Evolutionary conservation across 2,329 filamentous ascomycete species (phyloP), one percentile per base, ranked within the genome.

Genomic region (Cladosporium austrohemisphaericum): DNA sequence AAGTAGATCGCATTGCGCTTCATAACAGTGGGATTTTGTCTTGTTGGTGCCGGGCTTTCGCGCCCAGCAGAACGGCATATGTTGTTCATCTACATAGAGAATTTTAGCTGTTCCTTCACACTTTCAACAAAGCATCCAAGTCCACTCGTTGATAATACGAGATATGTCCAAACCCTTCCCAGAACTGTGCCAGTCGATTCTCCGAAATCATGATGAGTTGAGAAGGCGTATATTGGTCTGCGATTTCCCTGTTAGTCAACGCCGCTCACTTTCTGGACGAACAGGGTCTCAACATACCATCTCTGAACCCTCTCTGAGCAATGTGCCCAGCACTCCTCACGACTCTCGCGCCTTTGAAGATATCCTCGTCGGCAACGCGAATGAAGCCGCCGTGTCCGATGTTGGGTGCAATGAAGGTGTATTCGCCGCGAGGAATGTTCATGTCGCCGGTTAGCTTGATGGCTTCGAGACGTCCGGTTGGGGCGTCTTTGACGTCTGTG

Each of bases 371-470:
- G 1, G 84, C 81, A 1, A 81, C 71, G 0, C 83, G 74, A 1
- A 92, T 68, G 18, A 85, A 75, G 0, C 88, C 88, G 0, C 63
- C 69, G 0, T 77, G 74, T 0, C 86, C 84, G 28, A 97, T 80
- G 58, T 96, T 89, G 4, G 88, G 80, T 0, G 83, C 85, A 3
- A 88, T 76, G 64, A 95, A 96, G 0, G 86, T 88, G 57, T 84
- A 81, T 66, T 96, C 86, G 7, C 91, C 92, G 7, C 91, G 78
- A 0, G 92, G 92, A 11, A 97, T 83, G 57, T 96, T 94, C 0
- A 85, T 82, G 61, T 98, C 92, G 1, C 92, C 92, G 0, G 92
- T 97, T 26, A 98, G 72, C 65, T 97, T 97, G 62, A 96, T 83
- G 0, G 86, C 92, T 65, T 91, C 83, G 3, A 97, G 67, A 1